Conservation (phyloP, 129 eudicot species). For the Flaveria robusta region DNA sequence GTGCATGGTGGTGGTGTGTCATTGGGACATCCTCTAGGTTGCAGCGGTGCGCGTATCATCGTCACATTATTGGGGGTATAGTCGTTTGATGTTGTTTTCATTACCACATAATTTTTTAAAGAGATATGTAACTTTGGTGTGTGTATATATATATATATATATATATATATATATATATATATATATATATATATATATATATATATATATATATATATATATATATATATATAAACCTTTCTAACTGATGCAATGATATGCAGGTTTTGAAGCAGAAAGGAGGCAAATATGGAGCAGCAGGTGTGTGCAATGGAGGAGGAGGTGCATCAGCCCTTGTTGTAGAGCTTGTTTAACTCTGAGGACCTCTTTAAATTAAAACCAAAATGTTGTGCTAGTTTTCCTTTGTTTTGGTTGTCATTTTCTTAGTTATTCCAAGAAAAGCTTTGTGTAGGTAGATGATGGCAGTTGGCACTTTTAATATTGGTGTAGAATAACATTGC, state of each 20-base stretch:
- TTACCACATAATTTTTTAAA: neutral
- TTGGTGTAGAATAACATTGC: constrained; percentile 16
- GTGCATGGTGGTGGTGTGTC: constrained; percentile 97
- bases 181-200: too few species aligned
- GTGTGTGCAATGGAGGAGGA: constrained; percentile 98
- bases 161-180: too few species aligned
- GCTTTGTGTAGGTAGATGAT: constrained; percentile 24
- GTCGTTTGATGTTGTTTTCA: neutral
- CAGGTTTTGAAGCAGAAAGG: constrained; percentile 91
- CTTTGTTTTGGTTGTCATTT: constrained; percentile 3
- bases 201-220: too few species aligned
- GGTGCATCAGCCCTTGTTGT: constrained; percentile 95
- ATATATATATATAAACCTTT: too few species aligned
- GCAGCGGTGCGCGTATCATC: constrained; percentile 97
- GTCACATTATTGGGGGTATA: constrained; percentile 95
- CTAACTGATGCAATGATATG: constrained; percentile 25
- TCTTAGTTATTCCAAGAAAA: neutral
- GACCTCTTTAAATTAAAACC: constrained; percentile 2
- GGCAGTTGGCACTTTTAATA: constrained; percentile 24
- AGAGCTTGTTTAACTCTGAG: constrained; percentile 58
- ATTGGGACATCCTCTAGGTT: constrained; percentile 98
- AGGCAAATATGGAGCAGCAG: constrained; percentile 92
- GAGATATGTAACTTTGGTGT: neutral
- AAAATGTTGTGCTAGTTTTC: constrained; percentile 26
- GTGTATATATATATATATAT: too few species aligned